Percentiles rank a stretch among this genome's conserved stretches.
Conservation (phyloP, 305 asterid species). For the Fraxinus angustifolia region DNA sequence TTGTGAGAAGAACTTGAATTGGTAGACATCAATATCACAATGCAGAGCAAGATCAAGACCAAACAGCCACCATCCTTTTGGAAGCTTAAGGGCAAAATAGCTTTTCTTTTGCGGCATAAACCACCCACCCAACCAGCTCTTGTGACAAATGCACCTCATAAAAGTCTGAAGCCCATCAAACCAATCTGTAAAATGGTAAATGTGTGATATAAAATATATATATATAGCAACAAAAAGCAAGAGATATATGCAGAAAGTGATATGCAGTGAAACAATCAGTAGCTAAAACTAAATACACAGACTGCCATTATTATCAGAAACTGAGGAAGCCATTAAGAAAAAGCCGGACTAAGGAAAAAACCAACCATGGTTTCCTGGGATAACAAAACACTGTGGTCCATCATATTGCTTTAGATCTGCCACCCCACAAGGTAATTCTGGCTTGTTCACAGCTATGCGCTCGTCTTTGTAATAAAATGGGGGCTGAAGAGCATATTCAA, state of each 20-base stretch:
- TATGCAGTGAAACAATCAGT: background rate
- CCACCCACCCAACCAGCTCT: slow-evolving; percentile 99
- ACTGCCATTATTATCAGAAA: background rate
- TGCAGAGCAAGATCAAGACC: slow-evolving; percentile 98
- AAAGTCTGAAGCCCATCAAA: slow-evolving; percentile 98
- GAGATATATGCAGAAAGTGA: background rate
- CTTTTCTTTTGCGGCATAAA: slow-evolving; percentile 99
- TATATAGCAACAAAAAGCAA: slow-evolving; percentile 20
- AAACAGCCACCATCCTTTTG: slow-evolving; percentile 97
- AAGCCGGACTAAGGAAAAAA: slow-evolving; percentile 14
- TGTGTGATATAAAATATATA: slow-evolving; percentile 2
- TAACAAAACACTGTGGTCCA: slow-evolving; percentile 90
- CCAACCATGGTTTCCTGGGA: slow-evolving; percentile 98
- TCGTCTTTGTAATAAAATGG: slow-evolving; percentile 82
- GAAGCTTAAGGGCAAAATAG: slow-evolving; percentile 91
- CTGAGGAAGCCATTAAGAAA: background rate
- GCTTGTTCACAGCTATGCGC: slow-evolving; percentile 80
- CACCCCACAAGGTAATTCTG: slow-evolving; percentile 75
- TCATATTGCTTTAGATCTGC: slow-evolving; percentile 63
- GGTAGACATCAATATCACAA: slow-evolving; percentile 87
- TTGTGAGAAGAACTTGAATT: slow-evolving; percentile 90
- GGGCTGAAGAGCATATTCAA: slow-evolving; percentile 95
- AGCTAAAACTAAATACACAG: background rate
- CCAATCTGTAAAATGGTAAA: slow-evolving; percentile 67
- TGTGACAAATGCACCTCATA: slow-evolving; percentile 95